Evolutionary conservation across 805 yeast species (phyloP).

Genomic region (Candida berthetii): DNA sequence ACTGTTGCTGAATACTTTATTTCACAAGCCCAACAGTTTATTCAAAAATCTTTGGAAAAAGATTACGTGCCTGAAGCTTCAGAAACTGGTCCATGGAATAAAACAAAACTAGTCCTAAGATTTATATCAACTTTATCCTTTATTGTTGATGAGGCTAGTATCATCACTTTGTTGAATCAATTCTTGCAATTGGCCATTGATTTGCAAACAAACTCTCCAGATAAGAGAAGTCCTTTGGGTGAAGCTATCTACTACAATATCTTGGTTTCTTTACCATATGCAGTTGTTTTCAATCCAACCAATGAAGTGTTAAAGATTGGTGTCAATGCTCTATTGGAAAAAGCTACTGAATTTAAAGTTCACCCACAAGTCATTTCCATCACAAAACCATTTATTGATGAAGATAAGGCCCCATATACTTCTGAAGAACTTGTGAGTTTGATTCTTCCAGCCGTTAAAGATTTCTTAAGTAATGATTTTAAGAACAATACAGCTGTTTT

Average conservation of each 20-base stretch:
- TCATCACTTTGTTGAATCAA: conserved; percentile 42
- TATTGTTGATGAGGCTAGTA: conserved; percentile 45
- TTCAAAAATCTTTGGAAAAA: conserved; percentile 29
- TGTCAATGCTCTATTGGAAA: conserved; percentile 39
- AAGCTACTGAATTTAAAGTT: conserved; percentile 34
- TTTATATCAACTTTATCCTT: conserved; percentile 64
- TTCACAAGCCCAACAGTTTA: conserved; percentile 48
- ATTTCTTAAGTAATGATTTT: conserved; percentile 34
- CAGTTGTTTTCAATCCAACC: conserved; percentile 37
- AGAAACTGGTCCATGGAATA: conserved; percentile 58
- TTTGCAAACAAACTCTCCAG: conserved; percentile 34
- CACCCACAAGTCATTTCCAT: conserved; percentile 13
- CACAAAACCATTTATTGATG: conserved; percentile 19
- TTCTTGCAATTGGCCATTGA: conserved; percentile 51
- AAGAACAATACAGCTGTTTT: conserved; percentile 29
- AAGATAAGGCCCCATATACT: conserved; percentile 38
- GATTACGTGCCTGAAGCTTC: conserved; percentile 22
- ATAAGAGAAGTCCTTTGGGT: conserved; percentile 49
- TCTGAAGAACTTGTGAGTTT: conserved; percentile 42
- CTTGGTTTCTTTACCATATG: conserved; percentile 59
- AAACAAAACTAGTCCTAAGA: conserved; percentile 64
- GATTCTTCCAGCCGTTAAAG: conserved; percentile 44
- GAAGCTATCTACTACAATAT: conserved; percentile 63
- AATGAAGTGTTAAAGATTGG: conserved; percentile 20
- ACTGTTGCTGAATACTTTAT: conserved; percentile 66